Conservation (phyloP, 805 yeast species). For the Dipodascopsis uninucleata region DNA sequence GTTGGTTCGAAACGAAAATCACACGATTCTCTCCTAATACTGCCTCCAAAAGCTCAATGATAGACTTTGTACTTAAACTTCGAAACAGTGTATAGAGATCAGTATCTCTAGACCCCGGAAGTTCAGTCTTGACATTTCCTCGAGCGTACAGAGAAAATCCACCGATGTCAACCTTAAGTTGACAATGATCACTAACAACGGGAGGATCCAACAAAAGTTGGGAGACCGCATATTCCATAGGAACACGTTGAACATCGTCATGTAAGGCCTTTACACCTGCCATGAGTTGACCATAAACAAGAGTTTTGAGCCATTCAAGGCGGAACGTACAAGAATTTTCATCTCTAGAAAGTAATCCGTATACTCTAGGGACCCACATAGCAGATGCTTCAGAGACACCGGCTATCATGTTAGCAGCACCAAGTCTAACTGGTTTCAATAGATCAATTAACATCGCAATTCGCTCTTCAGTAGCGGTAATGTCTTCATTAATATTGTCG, state of each 20-base stretch:
- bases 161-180: conserved; percentile 15
- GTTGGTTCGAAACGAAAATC: conserved; percentile 19
- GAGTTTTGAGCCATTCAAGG: conserved; percentile 25
- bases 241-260: conserved; percentile 6
- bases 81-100: conserved; percentile 26
- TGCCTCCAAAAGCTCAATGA: conserved; percentile 24
- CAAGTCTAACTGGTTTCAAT: conserved; percentile 19
- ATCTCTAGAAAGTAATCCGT: conserved; percentile 21
- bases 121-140: conserved; percentile 16
- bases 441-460: conserved; percentile 16
- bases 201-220: conserved; percentile 13
- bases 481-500: conserved; percentile 3
- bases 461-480: conserved; percentile 17
- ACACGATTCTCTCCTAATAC: conserved; percentile 23
- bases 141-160: conserved; percentile 16
- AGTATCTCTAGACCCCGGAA: conserved; percentile 20
- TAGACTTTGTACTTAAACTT: conserved; percentile 10
- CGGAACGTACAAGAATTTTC: conserved; percentile 13
- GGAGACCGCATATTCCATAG: conserved; percentile 25
- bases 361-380: conserved; percentile 27
- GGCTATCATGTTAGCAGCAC: conserved; percentile 12
- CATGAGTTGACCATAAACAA: conserved; percentile 14
- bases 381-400: conserved; percentile 15
- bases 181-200: not conserved
- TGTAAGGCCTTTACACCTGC: not conserved